Base-by-base conservation (phyloP, 2,329 filamentous ascomycete genomes). In the Xylaria sp. region DNA sequence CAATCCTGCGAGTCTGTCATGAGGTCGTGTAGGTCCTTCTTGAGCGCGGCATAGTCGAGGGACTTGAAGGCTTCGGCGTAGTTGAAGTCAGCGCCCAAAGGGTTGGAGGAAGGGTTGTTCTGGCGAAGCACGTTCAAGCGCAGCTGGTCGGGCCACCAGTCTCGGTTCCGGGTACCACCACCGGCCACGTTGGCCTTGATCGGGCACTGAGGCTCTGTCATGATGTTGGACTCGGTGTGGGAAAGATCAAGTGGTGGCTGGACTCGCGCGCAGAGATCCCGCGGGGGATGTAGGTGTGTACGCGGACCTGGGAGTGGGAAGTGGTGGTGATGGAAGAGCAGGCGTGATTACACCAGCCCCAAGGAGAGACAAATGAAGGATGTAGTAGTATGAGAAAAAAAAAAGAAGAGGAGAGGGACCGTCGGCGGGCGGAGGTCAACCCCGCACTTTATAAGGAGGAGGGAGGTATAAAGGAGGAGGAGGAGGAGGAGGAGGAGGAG, bases 1-100 rank as follows among this genome's bases (percentile, higher is more conserved):
- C 87, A 93, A 45, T 92, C 89, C 80, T 94, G 89, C 2, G 90
- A 93, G 77, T 92, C 88, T 58, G 91, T 94, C 89, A 93, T 90
- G 74, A 94, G 77, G 20, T 81, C 83, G n/a, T 82, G 73, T 6
- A 94, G 80, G 76, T 94, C 92, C 80, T 91, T 89, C 87, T 94
- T 94, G 72, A 94, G 79, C 29, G 81, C 90, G 67, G 85, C 81
- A 75, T 92, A 92, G 80, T 92, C 88, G 64, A 94, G 83, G 73
- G 81, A 87, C 81, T 91, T 90, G 83, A 94, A 93, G 33, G 90
- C 91, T 31, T 85, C 82, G 20, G 85, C 84, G 79, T 94, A 94
- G 82, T 93, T 87, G 74, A 93, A 92, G 72, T 90, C 87, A 69
- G 84, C 81, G 73, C 80, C 84, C 70, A 89, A 77, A 0, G 92